Base-by-base conservation (phyloP, 1,284 basidiomycete genomes). In the Grifola frondosa region DNA sequence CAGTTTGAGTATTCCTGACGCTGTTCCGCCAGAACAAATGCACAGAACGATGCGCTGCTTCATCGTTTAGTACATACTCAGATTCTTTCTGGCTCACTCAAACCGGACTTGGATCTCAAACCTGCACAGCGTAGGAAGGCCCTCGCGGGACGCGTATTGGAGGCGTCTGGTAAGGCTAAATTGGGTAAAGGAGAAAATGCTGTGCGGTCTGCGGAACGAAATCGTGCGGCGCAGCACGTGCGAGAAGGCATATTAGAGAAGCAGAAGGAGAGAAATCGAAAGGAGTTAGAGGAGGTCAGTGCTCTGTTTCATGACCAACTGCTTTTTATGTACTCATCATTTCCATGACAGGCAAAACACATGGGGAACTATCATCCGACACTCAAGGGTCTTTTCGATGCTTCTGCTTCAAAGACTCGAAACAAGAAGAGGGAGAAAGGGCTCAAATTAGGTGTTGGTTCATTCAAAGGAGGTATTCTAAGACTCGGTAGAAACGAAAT, bases 321-420 rank as follows among this genome's bases (percentile, higher is more conserved):
- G 30, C 17, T 23, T n/a, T 8, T 42, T 42, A n/a, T 54, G 45
- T 30, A 43, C 30, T 50, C 22, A 48, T 47, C 19, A 20, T 35
- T 47, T 31, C 30, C 41, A 21, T 21, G 34, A 82, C 38, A 65
- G 88, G 86, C 87, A 3, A 91, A 90, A 64, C 75, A 85, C 48
- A 54, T 87, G 44, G 88, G 88, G 13, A 90, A 88, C 59, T 91
- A 89, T 57, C 87, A 91, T 53, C 86, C 84, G 25, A 70, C 73
- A 8, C 66, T 91, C 42, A 91, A 89, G 59, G 78, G 74, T 48
- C 49, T 84, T 5, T 88, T 81, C 54, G 77, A 77, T 31, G 62
- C 63, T 15, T 63, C 70, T 25, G 61, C 69, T 1, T 50, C 62
- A 10, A 53, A 59, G 11, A 52, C 61, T 13, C 58, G 50, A 24